Evolutionary conservation across 208 protist species (phyloP).

Genomic region (Histomonas meleagridis): DNA sequence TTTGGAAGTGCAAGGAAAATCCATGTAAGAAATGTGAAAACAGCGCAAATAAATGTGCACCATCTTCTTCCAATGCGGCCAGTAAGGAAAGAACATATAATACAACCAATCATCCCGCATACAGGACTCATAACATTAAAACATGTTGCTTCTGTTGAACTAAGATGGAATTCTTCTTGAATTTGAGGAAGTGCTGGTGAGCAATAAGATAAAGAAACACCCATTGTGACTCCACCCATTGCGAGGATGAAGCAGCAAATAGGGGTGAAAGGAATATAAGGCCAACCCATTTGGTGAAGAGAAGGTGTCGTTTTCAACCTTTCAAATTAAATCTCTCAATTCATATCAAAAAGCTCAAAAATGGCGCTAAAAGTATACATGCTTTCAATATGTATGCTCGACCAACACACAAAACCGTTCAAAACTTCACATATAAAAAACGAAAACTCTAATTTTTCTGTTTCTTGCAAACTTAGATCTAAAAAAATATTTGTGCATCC

Average conservation of each 20-base stretch:
- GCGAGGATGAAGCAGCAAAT: background rate
- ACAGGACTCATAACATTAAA: background rate
- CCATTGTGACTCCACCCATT: background rate
- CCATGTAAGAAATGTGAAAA: background rate
- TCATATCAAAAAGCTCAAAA: too few species aligned
- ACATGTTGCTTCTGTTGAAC: background rate
- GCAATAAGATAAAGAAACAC: background rate
- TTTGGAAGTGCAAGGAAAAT: background rate
- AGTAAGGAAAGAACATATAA: too few species aligned
- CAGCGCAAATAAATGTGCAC: background rate
- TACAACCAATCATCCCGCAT: background rate
- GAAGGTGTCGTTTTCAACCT: too few species aligned
- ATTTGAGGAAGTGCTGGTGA: background rate
- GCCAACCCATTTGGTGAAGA: too few species aligned
- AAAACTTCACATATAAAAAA: too few species aligned
- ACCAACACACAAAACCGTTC: too few species aligned
- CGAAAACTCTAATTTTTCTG: too few species aligned
- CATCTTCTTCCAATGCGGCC: background rate
- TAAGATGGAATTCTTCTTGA: background rate
- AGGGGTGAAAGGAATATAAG: background rate
- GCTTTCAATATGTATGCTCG: too few species aligned
- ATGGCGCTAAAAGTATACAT: too few species aligned
- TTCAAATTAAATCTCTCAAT: too few species aligned
- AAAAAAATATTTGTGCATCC: too few species aligned
- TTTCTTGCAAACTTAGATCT: too few species aligned